These are phyloP conservation scores for Austroboletus eburneus DNA, from an alignment of 768 basidiomycete genomes.

Conservation along the genomic window DNA sequence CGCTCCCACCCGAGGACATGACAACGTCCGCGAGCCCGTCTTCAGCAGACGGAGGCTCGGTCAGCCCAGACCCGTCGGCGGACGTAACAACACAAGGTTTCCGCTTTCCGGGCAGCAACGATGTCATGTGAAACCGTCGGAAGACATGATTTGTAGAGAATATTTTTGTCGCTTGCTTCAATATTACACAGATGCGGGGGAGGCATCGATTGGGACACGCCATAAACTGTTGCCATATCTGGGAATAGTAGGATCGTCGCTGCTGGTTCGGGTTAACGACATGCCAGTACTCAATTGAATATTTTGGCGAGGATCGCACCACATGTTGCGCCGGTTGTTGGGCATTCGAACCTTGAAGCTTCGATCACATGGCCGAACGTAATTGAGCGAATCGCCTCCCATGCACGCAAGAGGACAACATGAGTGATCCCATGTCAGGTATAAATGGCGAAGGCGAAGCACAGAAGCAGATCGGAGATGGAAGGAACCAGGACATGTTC, in stretches of 20 bases:
- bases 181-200: slow-evolving; percentile 1
- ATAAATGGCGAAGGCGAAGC: slow-evolving; percentile 14
- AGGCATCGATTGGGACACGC: not conserved
- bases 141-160: not conserved
- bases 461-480: slow-evolving; percentile 24
- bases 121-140: slow-evolving; percentile 11
- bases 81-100: slow-evolving; percentile 15
- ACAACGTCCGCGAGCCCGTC: slow-evolving; percentile 22
- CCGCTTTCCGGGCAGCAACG: slow-evolving; percentile 13
- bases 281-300: slow-evolving; percentile 6
- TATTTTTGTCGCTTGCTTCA: not conserved
- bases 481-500: slow-evolving; percentile 13
- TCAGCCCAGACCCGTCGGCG: slow-evolving; percentile 17
- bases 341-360: slow-evolving; percentile 2
- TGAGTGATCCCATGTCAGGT: slow-evolving; percentile 14
- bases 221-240: not conserved
- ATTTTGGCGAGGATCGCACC: slow-evolving; percentile 8
- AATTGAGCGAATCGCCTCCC: slow-evolving; percentile 2
- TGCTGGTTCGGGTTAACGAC: slow-evolving; percentile 8
- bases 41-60: slow-evolving; percentile 16
- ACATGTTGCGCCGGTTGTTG: slow-evolving; percentile 6
- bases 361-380: slow-evolving; percentile 15
- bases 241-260: slow-evolving; percentile 16
- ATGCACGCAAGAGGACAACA: not conserved
- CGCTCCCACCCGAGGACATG: slow-evolving; percentile 14